phyloP scores from a whole-genome alignment of 257 asterid species.

The Jasminum sambac region DNA sequence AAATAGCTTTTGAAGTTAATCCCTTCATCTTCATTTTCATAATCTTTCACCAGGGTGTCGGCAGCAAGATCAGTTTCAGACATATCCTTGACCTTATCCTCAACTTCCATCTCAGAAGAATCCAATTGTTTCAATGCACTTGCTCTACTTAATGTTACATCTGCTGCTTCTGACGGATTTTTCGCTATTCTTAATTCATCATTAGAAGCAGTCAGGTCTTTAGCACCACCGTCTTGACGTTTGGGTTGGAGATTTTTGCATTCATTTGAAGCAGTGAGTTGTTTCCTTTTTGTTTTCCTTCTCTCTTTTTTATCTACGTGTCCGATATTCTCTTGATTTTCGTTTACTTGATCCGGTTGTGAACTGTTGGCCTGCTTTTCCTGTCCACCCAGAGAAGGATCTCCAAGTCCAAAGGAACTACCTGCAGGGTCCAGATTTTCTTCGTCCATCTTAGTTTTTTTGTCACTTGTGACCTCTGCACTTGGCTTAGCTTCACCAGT shows the following conservation, averaged over 20 bases:
- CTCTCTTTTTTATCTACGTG: slow-evolving; percentile 30
- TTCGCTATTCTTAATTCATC: slow-evolving; percentile 26
- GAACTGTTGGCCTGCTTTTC: slow-evolving; percentile 29
- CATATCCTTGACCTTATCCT: slow-evolving; percentile 29
- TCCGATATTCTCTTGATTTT: slow-evolving; percentile 25
- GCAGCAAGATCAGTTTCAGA: slow-evolving; percentile 27
- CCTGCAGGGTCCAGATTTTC: slow-evolving; percentile 16
- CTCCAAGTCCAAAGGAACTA: slow-evolving; percentile 18
- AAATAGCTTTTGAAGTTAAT: slow-evolving; percentile 65
- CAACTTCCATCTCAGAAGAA: slow-evolving; percentile 19
- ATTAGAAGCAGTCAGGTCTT: slow-evolving; percentile 33
- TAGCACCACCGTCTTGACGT: slow-evolving; percentile 34
- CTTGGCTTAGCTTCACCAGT: slow-evolving; percentile 10
- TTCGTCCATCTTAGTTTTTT: slow-evolving; percentile 3
- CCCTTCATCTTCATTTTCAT: slow-evolving; percentile 32
- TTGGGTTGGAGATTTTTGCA: slow-evolving; percentile 31
- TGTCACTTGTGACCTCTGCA: slow-evolving; percentile 14
- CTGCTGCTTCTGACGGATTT: slow-evolving; percentile 12
- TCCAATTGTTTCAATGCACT: slow-evolving; percentile 19
- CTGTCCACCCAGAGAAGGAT: slow-evolving; percentile 26
- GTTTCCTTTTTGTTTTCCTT: slow-evolving; percentile 41
- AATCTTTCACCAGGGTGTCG: slow-evolving; percentile 30
- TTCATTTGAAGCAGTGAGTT: slow-evolving; percentile 33
- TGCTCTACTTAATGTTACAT: slow-evolving; percentile 19
- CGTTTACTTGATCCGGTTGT: slow-evolving; percentile 24